Percentiles rank a stretch among this genome's conserved stretches.
Conservation (phyloP, 2,329 filamentous ascomycete species). For the Cercospora sp. region DNA sequence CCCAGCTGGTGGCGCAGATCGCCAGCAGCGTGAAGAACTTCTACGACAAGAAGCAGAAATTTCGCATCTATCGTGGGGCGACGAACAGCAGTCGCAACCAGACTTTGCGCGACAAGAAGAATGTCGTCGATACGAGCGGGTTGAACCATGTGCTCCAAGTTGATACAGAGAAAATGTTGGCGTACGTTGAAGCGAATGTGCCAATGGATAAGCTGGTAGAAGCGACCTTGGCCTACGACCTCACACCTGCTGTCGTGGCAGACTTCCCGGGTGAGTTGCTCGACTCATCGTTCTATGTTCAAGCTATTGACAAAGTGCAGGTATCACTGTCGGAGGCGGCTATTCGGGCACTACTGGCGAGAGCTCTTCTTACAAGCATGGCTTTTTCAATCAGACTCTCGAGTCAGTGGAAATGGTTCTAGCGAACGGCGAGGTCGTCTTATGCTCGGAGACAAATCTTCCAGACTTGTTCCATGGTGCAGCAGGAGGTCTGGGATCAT, state of each 20-base stretch:
- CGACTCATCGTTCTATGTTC: no score
- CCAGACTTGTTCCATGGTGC: constrained; percentile 65
- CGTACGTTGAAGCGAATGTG: constrained; percentile 68
- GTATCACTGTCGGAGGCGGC: constrained; percentile 69
- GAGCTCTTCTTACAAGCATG: constrained; percentile 68
- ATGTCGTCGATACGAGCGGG: constrained; percentile 65
- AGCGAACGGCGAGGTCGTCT: constrained; percentile 59
- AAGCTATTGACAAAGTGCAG: background rate
- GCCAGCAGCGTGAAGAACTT: constrained; percentile 52
- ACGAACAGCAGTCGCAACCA: constrained; percentile 71
- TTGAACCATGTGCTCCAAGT: constrained; percentile 66
- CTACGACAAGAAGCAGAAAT: constrained; percentile 58
- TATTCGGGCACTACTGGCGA: constrained; percentile 69
- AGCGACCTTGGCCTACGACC: constrained; percentile 55
- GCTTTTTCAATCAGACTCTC: constrained; percentile 65
- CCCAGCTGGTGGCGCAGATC: constrained; percentile 46
- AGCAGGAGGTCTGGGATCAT: constrained; percentile 65
- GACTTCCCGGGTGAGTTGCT: constrained; percentile 58
- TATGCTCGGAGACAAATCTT: constrained; percentile 56
- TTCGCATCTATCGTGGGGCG: constrained; percentile 73
- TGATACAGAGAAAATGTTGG: constrained; percentile 56
- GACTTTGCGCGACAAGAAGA: constrained; percentile 36
- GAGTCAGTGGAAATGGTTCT: constrained; percentile 66
- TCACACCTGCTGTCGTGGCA: constrained; percentile 68
- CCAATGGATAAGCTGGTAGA: constrained; percentile 65